Evolutionary conservation across 768 basidiomycete species (phyloP).

Genomic region (Lactarius hengduanensis): DNA sequence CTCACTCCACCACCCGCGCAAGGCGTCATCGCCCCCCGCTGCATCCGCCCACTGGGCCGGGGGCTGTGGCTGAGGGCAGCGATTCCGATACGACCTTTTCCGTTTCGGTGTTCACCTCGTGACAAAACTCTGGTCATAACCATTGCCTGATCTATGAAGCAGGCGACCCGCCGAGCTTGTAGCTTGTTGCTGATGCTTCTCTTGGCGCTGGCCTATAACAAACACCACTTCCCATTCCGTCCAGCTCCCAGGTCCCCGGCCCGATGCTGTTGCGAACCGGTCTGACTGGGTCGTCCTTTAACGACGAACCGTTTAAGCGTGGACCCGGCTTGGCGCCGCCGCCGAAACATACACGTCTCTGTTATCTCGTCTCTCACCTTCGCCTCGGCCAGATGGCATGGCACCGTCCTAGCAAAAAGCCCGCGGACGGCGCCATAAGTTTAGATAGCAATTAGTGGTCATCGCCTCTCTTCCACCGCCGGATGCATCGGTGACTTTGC

Average conservation of each 20-base stretch:
- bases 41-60: background rate
- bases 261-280: background rate
- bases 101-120: background rate
- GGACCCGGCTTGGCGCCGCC: background rate
- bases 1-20: background rate
- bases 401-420: background rate
- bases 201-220: constrained; percentile 14
- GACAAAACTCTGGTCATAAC: background rate
- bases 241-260: background rate
- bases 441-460: background rate
- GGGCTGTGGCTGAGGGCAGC: background rate
- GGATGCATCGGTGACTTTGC: background rate
- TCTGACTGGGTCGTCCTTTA: background rate
- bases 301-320: background rate
- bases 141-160: background rate
- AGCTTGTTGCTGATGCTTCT: constrained; percentile 17
- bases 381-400: background rate
- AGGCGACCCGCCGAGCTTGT: constrained; percentile 16
- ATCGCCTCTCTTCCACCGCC: background rate
- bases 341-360: background rate
- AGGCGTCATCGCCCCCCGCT: background rate
- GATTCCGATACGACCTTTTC: background rate
- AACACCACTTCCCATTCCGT: background rate
- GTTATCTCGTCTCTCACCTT: background rate
- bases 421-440: background rate